Percentiles rank a stretch among this genome's conserved stretches.
Evolutionary conservation across 495 filamentous ascomycete species (phyloP).

Genomic region (Aspergillus avenaceus): DNA sequence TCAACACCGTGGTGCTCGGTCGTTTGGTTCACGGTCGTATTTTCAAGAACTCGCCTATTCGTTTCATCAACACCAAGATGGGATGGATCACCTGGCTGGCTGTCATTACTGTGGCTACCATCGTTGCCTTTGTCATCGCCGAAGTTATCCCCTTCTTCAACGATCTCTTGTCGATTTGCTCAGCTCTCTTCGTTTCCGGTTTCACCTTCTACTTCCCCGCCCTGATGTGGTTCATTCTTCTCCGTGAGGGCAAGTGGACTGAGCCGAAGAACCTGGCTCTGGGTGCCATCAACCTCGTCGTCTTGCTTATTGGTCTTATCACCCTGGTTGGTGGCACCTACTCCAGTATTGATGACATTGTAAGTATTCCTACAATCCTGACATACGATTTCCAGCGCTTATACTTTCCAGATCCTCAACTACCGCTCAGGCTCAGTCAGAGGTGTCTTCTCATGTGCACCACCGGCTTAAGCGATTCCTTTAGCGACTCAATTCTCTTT

Average conservation of each 20-base stretch:
- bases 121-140: slow-evolving; percentile 61
- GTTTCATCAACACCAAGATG: slow-evolving; percentile 55
- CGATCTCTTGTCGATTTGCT: slow-evolving; percentile 54
- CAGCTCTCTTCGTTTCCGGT: slow-evolving; percentile 59
- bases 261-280: slow-evolving; percentile 27
- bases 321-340: slow-evolving; percentile 49
- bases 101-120: slow-evolving; percentile 48
- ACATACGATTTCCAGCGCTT: neutral
- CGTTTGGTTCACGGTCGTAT: slow-evolving; percentile 59
- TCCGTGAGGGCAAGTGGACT: slow-evolving; percentile 38
- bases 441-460: slow-evolving; percentile 41
- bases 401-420: slow-evolving; percentile 31
- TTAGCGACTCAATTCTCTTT: neutral
- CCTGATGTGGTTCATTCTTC: slow-evolving; percentile 59
- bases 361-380: slow-evolving; percentile 34
- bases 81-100: slow-evolving; percentile 56
- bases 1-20: slow-evolving; percentile 54
- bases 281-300: slow-evolving; percentile 16
- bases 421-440: slow-evolving; percentile 37
- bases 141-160: slow-evolving; percentile 66
- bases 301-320: slow-evolving; percentile 25
- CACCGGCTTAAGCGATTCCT: neutral
- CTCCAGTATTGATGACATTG: slow-evolving; percentile 51
- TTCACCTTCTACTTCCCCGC: slow-evolving; percentile 65
- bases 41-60: slow-evolving; percentile 49